Evolutionary conservation across 192 early-diverging fungal genomes (phyloP), one percentile per base, ranked within the genome.

Genomic region (Coemansia sp.): DNA sequence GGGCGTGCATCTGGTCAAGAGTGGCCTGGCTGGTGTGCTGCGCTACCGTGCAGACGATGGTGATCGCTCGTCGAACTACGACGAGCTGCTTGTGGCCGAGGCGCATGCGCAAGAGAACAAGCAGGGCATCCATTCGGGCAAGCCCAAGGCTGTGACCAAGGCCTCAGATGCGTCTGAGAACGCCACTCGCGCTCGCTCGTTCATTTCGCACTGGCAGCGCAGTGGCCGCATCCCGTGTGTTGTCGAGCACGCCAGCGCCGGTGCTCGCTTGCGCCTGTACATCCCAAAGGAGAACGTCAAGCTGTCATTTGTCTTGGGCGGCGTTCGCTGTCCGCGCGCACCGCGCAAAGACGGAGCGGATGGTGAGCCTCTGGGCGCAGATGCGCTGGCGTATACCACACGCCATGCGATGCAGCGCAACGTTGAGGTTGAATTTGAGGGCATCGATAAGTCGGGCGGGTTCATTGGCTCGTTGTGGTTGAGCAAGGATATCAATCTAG

Each of bases 391-490:
- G 6, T 89, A 88, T 73, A 83, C 89, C 3, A 80, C 71, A 38
- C 81, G 82, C 37, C 71, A 73, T 31, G 77, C 80, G 64, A 84
- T 97, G 64, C 97, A 99, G 82, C 91, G 94, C 57, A 94, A 99
- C 70, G 92, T 94, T 9, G 93, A 99, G 67, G 82, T 95, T 48
- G 88, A 90, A 57, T 80, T 97, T 27, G 97, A 97, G 67, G 85
- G 86, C 12, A 73, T 89, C 16, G 97, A 99, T 73, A 95, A 95
- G 82, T 87, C 87, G 35, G 95, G 97, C 31, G 91, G 88, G 2
- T 99, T 97, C 60, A 91, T 97, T 62, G 95, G 95, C 12, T 78
- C 87, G n/a, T 67, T 99, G 67, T 94, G 88, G 76, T 11, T 43
- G 41, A 72, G 78, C 61, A 84, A 86, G 38, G 78, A 65, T 35